Evolutionary conservation across 2,329 filamentous ascomycete species (phyloP).

Genomic region (Diaporthe velutina): DNA sequence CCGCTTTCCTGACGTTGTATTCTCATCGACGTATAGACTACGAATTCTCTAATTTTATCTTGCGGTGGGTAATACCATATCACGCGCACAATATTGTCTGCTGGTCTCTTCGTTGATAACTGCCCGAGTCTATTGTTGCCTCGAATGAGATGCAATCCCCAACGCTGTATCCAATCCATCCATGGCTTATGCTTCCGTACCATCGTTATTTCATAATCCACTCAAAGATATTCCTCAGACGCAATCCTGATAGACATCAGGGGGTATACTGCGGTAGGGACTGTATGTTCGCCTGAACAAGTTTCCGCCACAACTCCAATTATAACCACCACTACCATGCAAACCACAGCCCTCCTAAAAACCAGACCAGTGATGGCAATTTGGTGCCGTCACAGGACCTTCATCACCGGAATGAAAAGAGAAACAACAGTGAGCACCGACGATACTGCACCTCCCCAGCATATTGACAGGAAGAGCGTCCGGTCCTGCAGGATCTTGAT

Average conservation of each 20-base stretch:
- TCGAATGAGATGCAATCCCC: not conserved
- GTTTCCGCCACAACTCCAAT: not conserved
- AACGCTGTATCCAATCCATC: not conserved
- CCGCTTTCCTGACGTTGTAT: constrained; percentile 18
- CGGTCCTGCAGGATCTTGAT: constrained; percentile 51
- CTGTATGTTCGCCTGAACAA: not conserved
- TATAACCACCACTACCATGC: not conserved
- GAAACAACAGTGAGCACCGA: constrained; percentile 47
- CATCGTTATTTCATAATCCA: not conserved
- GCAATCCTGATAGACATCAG: constrained; percentile 20
- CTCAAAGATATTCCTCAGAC: constrained; percentile 3
- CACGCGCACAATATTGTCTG: not conserved
- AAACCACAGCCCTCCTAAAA: not conserved
- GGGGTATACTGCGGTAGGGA: constrained; percentile 27
- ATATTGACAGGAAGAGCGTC: constrained; percentile 49
- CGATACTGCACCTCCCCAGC: constrained; percentile 51
- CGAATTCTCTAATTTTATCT: not conserved
- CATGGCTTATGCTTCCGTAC: not conserved
- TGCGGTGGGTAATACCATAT: not conserved
- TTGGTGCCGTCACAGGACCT: not conserved
- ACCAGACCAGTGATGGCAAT: not conserved
- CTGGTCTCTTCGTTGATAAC: not conserved
- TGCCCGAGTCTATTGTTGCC: constrained; percentile 1
- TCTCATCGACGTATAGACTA: not conserved
- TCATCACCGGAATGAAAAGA: constrained; percentile 46